These are phyloP conservation scores for Neurospora sublineolata DNA, from an alignment of 495 filamentous ascomycete species.

Conservation along the genomic window DNA sequence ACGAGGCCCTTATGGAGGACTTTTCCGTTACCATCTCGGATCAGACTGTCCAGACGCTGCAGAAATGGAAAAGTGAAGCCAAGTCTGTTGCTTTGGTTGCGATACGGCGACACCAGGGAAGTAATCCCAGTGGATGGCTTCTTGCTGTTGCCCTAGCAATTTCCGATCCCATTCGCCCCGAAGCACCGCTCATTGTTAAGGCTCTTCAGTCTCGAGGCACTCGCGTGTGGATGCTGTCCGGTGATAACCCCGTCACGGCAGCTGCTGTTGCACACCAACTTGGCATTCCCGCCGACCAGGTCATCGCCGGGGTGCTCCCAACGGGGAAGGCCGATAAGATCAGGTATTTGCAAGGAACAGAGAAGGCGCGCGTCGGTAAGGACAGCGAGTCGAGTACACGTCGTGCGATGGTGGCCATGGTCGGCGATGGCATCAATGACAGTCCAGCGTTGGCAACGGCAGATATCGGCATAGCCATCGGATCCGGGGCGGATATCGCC, in stretches of 20 bases:
- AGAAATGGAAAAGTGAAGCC: conserved; percentile 57
- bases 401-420: conserved; percentile 37
- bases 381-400: conserved; percentile 15
- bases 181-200: conserved; percentile 53
- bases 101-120: conserved; percentile 14
- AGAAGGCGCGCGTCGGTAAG: conserved; percentile 25
- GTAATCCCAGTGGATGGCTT: conserved; percentile 14
- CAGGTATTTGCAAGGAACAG: conserved; percentile 56
- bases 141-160: conserved; percentile 45
- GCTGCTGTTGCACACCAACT: conserved; percentile 63
- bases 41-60: conserved; percentile 33
- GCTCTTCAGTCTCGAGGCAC: conserved; percentile 56
- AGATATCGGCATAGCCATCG: conserved; percentile 76
- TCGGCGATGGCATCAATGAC: conserved; percentile 88
- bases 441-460: conserved; percentile 68
- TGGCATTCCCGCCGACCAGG: conserved; percentile 60
- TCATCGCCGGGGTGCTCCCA: conserved; percentile 82
- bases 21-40: conserved; percentile 22
- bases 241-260: conserved; percentile 68
- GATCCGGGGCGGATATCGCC: conserved; percentile 74
- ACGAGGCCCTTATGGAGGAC: conserved; percentile 60
- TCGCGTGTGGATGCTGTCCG: conserved; percentile 84
- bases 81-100: conserved; percentile 66
- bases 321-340: conserved; percentile 81
- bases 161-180: conserved; percentile 68